phyloP scores from a whole-genome alignment of 1,284 basidiomycete species.

The Tausonia pullulans region DNA sequence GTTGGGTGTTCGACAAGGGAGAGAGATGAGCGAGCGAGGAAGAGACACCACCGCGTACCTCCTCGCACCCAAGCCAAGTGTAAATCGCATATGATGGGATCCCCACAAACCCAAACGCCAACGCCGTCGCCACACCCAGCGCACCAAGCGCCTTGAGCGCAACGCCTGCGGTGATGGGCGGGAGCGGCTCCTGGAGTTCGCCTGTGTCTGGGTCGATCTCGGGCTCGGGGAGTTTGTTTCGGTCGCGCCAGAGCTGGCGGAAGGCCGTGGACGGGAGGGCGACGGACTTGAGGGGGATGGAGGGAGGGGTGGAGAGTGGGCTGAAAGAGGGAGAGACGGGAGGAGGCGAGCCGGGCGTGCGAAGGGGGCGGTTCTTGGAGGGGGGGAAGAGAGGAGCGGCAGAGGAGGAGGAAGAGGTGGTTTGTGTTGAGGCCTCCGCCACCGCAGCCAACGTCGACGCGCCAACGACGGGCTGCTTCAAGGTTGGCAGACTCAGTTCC shows the following conservation, averaged over 20 bases:
- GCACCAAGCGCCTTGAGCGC: neutral
- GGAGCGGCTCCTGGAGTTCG: neutral
- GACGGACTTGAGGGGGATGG: neutral
- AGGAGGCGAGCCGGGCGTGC: no score
- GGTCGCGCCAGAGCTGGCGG: neutral
- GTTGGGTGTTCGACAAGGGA: neutral
- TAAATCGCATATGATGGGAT: neutral
- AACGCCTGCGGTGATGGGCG: neutral
- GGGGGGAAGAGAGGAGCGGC: neutral
- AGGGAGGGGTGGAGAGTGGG: neutral
- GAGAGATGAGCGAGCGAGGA: neutral
- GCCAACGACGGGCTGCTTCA: no score
- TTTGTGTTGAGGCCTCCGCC: neutral
- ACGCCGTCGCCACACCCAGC: neutral
- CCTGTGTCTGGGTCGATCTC: neutral
- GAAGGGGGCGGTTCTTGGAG: neutral
- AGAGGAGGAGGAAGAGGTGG: neutral
- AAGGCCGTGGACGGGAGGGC: neutral
- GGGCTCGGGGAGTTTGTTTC: neutral
- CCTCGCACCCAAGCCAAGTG: slow-evolving; percentile 1
- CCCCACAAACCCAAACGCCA: neutral
- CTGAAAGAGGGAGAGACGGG: no score
- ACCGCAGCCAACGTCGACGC: neutral
- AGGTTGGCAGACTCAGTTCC: no score
- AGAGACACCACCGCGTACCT: neutral